A percentile compares a stretch with the other conserved stretches of the same genome.
phyloP scores from a whole-genome alignment of 768 basidiomycete genomes.

The Kwoniella botswanensis region DNA sequence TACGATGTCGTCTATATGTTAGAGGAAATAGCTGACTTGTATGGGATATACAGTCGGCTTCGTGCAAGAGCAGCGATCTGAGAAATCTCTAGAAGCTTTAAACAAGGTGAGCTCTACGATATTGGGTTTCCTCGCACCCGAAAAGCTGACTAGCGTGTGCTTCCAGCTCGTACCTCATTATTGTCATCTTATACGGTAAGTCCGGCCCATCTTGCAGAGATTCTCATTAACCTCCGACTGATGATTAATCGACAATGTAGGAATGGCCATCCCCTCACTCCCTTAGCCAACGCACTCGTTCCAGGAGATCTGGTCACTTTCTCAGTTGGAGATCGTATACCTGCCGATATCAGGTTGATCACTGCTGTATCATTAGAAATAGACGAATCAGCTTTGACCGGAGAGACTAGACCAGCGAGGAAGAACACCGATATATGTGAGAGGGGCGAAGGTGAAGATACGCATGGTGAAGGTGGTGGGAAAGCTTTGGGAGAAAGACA shows the following conservation, averaged over 20 bases:
- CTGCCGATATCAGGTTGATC: conserved; percentile 86
- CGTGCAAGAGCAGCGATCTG: conserved; percentile 91
- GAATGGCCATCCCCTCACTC: conserved; percentile 71
- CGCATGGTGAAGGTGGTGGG: conserved; percentile 57
- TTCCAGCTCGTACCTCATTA: conserved; percentile 84
- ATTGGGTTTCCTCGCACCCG: neutral
- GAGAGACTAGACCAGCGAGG: conserved; percentile 80
- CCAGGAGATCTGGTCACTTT: conserved; percentile 92
- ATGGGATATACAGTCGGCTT: conserved; percentile 71
- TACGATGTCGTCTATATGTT: too few species aligned
- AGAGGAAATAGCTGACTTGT: too few species aligned
- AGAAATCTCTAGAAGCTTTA: conserved; percentile 89
- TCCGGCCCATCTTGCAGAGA: neutral
- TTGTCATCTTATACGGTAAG: conserved; percentile 79
- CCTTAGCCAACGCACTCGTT: conserved; percentile 96
- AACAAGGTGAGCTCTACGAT: conserved; percentile 65
- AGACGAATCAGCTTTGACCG: conserved; percentile 93
- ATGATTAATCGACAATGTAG: conserved; percentile 32
- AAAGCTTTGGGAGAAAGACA: conserved; percentile 76
- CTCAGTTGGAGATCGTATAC: conserved; percentile 88
- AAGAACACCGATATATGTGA: conserved; percentile 69
- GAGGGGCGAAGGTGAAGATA: conserved; percentile 58
- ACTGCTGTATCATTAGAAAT: conserved; percentile 86
- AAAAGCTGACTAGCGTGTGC: conserved; percentile 13
- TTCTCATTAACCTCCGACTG: neutral